Evolutionary conservation across 345 rosid genomes (phyloP), one percentile per base, ranked within the genome.

Genomic region (Gossypium ekmanianum): DNA sequence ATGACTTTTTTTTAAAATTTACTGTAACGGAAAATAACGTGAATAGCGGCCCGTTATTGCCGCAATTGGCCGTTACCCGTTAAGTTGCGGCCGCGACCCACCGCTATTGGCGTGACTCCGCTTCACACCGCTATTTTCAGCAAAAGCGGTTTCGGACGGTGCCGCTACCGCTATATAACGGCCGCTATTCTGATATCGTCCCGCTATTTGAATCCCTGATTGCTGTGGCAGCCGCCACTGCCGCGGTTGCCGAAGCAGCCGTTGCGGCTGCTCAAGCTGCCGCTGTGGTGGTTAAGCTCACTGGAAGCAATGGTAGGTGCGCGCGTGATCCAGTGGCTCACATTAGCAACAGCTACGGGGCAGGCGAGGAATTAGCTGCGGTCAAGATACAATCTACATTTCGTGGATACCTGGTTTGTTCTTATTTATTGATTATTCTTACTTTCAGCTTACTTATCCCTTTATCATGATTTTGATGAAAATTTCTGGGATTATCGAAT

Each of bases 381-480:
- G 76, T 96, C 74, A 88, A 78, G 85, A 92, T 96, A 61, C 98
- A 93, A 71, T 81, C 99, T 1, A 88, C 87, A 26, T 96, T 93
- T 71, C 97, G 98, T 61, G 98, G 98, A 7, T 93, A 93, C 72
- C 83, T 96, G 90, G 99, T 96, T 64, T 76, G 88, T 72, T 56
- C 55, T 76, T 44, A 44, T 11, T 17, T 9, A 57, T 57, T 3
- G 27, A 57, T 9, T 24, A 61, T 17, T 27, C 16, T 8, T 12
- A 3, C 26, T 43, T 17, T 0, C 24, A 11, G 17, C 14, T 41
- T 5, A 34, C 34, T 3, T 34, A 0, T 64, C 45, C 1, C 16
- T 44, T 52, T 22, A 22, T 44, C 22, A 6, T 3, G 65, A 3
- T 12, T 73, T 48, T 47, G 44, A 1, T 54, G 50, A 34, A 72